phyloP scores from a whole-genome alignment of 1,284 basidiomycete genomes.

The Cerrena zonata region DNA sequence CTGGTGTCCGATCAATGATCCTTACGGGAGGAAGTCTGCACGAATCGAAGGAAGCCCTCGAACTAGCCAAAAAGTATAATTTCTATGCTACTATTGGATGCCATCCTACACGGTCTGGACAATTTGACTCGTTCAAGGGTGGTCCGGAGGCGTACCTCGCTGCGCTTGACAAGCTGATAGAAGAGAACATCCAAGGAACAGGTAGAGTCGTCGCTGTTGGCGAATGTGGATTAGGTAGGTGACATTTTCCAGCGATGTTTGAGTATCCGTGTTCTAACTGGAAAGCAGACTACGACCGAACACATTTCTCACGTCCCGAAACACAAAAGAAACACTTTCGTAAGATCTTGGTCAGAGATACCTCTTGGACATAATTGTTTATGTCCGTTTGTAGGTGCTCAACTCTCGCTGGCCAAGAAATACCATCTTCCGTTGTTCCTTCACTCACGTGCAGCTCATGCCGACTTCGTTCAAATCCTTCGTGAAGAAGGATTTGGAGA shows the following conservation, averaged over 20 bases:
- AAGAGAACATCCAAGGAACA: slow-evolving; percentile 45
- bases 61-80: slow-evolving; percentile 54
- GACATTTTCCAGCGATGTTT: no score
- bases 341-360: no score
- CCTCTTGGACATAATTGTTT: not conserved
- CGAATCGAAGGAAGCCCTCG: slow-evolving; percentile 61
- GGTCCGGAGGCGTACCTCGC: slow-evolving; percentile 64
- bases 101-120: slow-evolving; percentile 79
- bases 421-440: slow-evolving; percentile 78
- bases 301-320: slow-evolving; percentile 62
- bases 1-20: slow-evolving; percentile 74
- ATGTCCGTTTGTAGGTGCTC: slow-evolving; percentile 35
- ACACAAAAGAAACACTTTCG: slow-evolving; percentile 71
- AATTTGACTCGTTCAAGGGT: slow-evolving; percentile 61
- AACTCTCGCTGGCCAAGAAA: slow-evolving; percentile 68
- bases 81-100: slow-evolving; percentile 79
- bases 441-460: slow-evolving; percentile 75
- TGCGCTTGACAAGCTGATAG: slow-evolving; percentile 55
- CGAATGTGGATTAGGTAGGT: slow-evolving; percentile 77
- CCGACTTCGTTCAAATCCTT: slow-evolving; percentile 68
- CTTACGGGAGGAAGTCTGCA: slow-evolving; percentile 74
- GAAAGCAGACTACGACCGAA: slow-evolving; percentile 73
- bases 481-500: slow-evolving; percentile 59
- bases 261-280: not conserved
- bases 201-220: slow-evolving; percentile 74